Base-by-base conservation (phyloP, 2,329 filamentous ascomycete species). In the Paecilomyces niveus region DNA sequence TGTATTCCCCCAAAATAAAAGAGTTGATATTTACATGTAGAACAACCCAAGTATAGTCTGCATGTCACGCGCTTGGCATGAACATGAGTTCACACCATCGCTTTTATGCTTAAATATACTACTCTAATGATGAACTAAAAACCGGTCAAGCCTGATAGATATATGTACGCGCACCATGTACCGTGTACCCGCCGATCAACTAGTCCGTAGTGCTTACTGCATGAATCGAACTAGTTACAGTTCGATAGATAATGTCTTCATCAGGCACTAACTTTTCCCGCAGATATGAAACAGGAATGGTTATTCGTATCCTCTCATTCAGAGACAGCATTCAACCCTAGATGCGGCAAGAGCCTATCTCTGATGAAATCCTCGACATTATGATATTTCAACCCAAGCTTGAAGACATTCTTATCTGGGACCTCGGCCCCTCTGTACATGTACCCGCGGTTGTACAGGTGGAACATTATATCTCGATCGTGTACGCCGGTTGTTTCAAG, bases 401-500 rank as follows among this genome's bases (percentile, higher is more conserved):
- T 62, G 22, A 65, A 33, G 21, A 67, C 59, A 21, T 63, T 59
- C 18, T 57, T 26, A 58, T 64, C 62, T 5, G 65, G 65, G 15
- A 65, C 49, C 39, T 57, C 32, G 13, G 61, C 58, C 2, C 59
- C 60, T 13, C 56, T 58, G 54, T 67, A 67, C 26, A 64, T 67
- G 6, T 63, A 63, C 11, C 60, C 60, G 32, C 55, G 59, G 58
- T 67, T 67, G 58, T 67, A 67, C 32, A 67, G 52, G 26, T 62
- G 59, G 54, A 63, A 62, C 64, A 67, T 65, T 45, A 62, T 65
- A 54, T 67, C 65, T 11, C 65, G 61, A 55, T 64, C 63, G 15
- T 54, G 54, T 35, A 65, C 61, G 29, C 65, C 65, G 13, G 64
- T 65, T 45, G 63, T 62, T 18, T 64, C 60, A n/a, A 61, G 39